Percentiles rank a stretch among this genome's conserved stretches.
phyloP scores from a whole-genome alignment of 2,329 filamentous ascomycete species.

The Cadophora luteo-olivacea region DNA sequence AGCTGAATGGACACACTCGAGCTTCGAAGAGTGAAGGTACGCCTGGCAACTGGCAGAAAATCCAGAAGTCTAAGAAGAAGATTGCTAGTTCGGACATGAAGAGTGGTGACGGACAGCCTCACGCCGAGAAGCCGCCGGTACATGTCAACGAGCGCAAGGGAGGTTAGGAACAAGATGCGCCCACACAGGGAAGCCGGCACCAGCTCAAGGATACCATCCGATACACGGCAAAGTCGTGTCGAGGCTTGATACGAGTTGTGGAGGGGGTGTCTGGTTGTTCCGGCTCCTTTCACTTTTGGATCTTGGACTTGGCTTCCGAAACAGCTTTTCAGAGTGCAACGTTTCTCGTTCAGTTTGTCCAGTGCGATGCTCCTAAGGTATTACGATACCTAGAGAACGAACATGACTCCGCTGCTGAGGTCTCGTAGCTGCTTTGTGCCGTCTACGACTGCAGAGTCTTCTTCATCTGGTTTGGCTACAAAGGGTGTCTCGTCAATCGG shows the following conservation, averaged over 20 bases:
- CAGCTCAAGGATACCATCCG: background rate
- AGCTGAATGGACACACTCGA: conserved; percentile 61
- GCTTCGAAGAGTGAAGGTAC: conserved; percentile 61
- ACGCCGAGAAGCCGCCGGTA: conserved; percentile 62
- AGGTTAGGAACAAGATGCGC: conserved; percentile 50
- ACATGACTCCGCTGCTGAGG: conserved; percentile 10
- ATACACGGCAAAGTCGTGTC: conserved; percentile 20
- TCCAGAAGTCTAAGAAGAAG: conserved; percentile 60
- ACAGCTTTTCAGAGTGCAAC: background rate
- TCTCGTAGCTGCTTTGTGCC: background rate
- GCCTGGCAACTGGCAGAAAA: conserved; percentile 62
- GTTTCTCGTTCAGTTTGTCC: background rate
- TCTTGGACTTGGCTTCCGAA: conserved; percentile 10
- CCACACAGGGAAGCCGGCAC: background rate
- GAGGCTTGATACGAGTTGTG: background rate
- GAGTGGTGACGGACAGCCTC: conserved; percentile 49
- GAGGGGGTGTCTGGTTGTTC: background rate
- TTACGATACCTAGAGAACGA: background rate
- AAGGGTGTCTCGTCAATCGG: conserved; percentile 19
- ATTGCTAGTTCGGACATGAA: conserved; percentile 52
- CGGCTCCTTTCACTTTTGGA: background rate
- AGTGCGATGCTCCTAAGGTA: background rate
- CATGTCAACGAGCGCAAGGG: conserved; percentile 68
- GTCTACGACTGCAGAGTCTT: conserved; percentile 19
- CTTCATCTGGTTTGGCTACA: conserved; percentile 21